phyloP scores from a whole-genome alignment of 108 stramenopile genomes.

The Thalassiosira profunda region DNA sequence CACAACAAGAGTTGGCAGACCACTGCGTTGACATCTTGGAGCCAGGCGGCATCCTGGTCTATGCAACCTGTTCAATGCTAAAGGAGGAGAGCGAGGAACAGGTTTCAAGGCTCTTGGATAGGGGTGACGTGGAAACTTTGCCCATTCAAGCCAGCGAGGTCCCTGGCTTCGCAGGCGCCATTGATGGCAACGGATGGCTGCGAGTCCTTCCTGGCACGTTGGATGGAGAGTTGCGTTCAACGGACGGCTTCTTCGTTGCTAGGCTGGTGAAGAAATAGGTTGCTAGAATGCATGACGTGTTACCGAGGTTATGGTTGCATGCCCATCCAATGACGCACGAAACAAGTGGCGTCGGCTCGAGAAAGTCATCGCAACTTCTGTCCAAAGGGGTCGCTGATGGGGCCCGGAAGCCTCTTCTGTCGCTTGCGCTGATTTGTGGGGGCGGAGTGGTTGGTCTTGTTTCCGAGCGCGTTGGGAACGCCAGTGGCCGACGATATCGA shows the following conservation, averaged over 20 bases:
- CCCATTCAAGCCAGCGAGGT: constrained; percentile 71
- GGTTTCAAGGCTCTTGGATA: constrained; percentile 59
- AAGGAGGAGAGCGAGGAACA: constrained; percentile 82
- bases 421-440: no score
- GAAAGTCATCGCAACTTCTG: no score
- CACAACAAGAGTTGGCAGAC: constrained; percentile 57
- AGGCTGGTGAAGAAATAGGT: constrained; percentile 43
- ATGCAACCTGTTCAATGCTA: constrained; percentile 68
- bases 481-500: no score
- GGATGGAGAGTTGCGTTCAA: constrained; percentile 43
- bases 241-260: constrained; percentile 90
- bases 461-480: no score
- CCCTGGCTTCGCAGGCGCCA: constrained; percentile 82
- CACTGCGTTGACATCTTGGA: constrained; percentile 72
- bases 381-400: no score
- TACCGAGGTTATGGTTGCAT: background rate
- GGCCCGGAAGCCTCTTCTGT: no score
- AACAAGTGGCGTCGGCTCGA: no score
- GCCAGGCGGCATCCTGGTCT: constrained; percentile 73
- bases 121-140: constrained; percentile 49
- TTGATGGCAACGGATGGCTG: constrained; percentile 81
- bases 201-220: constrained; percentile 74
- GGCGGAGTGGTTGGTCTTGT: no score
- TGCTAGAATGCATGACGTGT: background rate
- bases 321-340: no score